Conservation (phyloP, 2,329 filamentous ascomycete species). For the Elsinoe necatrix region DNA sequence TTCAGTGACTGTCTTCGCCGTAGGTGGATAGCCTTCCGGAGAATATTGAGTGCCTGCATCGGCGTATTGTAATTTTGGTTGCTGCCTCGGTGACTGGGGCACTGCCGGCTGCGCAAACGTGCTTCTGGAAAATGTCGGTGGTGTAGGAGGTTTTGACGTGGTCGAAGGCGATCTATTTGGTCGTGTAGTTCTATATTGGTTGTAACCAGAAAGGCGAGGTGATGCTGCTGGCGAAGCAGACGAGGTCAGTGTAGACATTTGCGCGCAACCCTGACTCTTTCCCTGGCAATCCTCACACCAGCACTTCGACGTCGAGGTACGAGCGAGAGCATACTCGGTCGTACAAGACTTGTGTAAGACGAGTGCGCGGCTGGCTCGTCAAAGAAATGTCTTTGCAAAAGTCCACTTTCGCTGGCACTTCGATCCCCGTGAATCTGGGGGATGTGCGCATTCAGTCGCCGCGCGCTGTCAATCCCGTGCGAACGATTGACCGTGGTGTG, state of each 20-base stretch:
- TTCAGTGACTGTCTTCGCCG: conserved; percentile 22
- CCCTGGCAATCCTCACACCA: background rate
- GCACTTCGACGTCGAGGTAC: background rate
- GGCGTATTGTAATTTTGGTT: conserved; percentile 23
- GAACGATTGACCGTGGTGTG: background rate
- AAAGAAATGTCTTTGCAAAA: background rate
- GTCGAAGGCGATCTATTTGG: background rate
- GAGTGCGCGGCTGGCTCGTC: background rate
- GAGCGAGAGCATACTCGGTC: conserved; percentile 13
- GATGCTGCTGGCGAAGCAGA: conserved; percentile 27
- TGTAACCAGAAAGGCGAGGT: conserved; percentile 19
- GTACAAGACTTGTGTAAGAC: background rate
- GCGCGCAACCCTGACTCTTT: conserved; percentile 8
- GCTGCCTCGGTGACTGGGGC: conserved; percentile 14
- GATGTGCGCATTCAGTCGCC: background rate
- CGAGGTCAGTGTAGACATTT: conserved; percentile 27
- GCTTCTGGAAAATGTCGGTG: background rate
- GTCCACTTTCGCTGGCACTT: background rate
- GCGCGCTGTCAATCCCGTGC: conserved; percentile 4
- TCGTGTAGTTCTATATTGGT: conserved; percentile 6
- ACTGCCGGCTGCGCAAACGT: conserved; percentile 2
- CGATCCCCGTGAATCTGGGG: background rate
- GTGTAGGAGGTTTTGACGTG: conserved; percentile 15
- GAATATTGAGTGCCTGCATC: conserved; percentile 50
- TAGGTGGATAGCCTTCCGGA: conserved; percentile 40